phyloP scores from a whole-genome alignment of 306 rosid species.

The Ochetophila trinervis region DNA sequence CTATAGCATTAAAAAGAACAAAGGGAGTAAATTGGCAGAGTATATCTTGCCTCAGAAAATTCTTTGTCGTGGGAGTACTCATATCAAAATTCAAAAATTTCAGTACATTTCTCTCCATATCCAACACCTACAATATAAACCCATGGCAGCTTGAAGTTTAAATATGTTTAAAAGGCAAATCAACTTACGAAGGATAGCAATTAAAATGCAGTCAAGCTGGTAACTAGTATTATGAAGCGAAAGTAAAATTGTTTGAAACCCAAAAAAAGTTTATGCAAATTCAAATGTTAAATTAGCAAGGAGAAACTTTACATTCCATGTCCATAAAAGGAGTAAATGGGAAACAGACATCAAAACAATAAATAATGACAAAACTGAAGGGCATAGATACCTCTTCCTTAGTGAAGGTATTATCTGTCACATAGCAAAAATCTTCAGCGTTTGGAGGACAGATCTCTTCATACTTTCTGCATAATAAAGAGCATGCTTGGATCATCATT shows the following conservation, averaged over 20 bases:
- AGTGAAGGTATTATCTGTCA: conserved; percentile 44
- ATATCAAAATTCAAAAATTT: conserved; percentile 24
- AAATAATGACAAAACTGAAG: too few species aligned
- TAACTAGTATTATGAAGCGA: conserved; percentile 6
- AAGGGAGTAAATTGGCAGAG: not conserved
- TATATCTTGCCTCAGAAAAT: conserved; percentile 45
- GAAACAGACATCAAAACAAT: too few species aligned
- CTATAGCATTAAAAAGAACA: too few species aligned
- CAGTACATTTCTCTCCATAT: conserved; percentile 41
- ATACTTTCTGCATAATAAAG: conserved; percentile 33
- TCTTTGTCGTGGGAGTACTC: conserved; percentile 38
- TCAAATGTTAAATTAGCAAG: too few species aligned
- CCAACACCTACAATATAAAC: conserved; percentile 24
- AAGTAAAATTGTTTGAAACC: too few species aligned
- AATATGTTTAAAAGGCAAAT: not conserved
- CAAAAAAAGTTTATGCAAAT: too few species aligned
- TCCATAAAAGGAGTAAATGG: too few species aligned
- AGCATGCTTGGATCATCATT: conserved; percentile 2
- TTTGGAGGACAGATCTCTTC: conserved; percentile 45
- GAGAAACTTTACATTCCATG: too few species aligned
- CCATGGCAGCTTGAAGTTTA: not conserved
- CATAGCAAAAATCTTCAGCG: conserved; percentile 39
- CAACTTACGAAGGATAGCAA: not conserved
- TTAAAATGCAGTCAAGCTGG: not conserved
- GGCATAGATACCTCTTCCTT: conserved; percentile 23